Conservation (phyloP, 441 rosid species). For the Gossypium schwendimanii region DNA sequence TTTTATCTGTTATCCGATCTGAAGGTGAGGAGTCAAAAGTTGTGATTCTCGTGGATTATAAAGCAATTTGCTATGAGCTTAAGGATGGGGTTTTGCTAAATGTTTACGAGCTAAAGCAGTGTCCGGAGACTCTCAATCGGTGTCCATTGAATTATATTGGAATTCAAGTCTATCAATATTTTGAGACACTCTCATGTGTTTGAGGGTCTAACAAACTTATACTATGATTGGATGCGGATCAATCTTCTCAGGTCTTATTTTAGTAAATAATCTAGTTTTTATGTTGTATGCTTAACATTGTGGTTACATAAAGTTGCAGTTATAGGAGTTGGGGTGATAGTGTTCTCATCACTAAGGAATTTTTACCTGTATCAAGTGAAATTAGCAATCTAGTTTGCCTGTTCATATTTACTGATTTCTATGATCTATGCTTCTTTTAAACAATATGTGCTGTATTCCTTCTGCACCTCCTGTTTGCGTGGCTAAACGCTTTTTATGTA, state of each 20-base stretch:
- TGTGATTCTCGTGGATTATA: constrained; percentile 8
- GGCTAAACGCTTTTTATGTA: not conserved
- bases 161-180: not conserved
- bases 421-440: not conserved
- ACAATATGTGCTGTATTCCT: not conserved
- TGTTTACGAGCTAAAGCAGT: constrained; percentile 1
- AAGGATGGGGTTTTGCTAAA: constrained; percentile 2
- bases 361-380: constrained; percentile 3
- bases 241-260: not conserved
- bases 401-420: not conserved
- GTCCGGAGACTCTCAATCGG: not conserved
- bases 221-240: not conserved
- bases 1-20: constrained; percentile 6
- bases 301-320: not conserved
- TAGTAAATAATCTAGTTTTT: not conserved
- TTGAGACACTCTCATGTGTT: constrained; percentile 13
- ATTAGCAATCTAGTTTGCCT: not conserved
- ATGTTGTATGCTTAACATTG: not conserved
- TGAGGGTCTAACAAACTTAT: not conserved
- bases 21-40: constrained; percentile 6
- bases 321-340: not conserved
- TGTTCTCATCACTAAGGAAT: not conserved
- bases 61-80: constrained; percentile 6
- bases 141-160: constrained; percentile 10
- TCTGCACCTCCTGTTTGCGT: not conserved